phyloP scores from a whole-genome alignment of 2,329 filamentous ascomycete genomes.

The Alternaria triticina region DNA sequence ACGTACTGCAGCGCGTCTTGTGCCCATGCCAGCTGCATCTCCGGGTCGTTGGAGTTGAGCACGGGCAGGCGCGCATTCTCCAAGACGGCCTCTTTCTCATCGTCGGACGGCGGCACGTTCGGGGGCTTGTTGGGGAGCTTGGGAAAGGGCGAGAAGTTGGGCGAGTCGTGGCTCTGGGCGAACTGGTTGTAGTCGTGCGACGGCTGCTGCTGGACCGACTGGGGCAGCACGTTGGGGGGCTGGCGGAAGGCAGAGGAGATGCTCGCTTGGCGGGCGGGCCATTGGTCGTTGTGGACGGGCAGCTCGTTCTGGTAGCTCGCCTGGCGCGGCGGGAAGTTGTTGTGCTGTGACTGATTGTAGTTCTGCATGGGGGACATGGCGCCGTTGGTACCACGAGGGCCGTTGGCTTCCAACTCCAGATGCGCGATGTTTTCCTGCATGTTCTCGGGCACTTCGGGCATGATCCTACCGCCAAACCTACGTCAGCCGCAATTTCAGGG shows the following conservation, averaged over 20 bases:
- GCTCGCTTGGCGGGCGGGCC: slow-evolving; percentile 42
- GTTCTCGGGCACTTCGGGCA: slow-evolving; percentile 94
- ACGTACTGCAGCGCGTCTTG: slow-evolving; percentile 90
- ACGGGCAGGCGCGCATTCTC: slow-evolving; percentile 85
- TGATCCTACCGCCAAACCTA: slow-evolving; percentile 67
- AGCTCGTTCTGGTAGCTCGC: slow-evolving; percentile 40
- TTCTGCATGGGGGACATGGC: slow-evolving; percentile 40
- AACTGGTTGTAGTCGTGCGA: slow-evolving; percentile 50
- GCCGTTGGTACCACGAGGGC: slow-evolving; percentile 37
- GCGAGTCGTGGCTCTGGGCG: slow-evolving; percentile 59
- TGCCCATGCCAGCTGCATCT: slow-evolving; percentile 97
- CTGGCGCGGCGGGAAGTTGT: slow-evolving; percentile 39
- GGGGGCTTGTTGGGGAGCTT: slow-evolving; percentile 78
- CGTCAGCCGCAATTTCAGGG: slow-evolving; percentile 40
- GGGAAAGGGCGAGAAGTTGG: slow-evolving; percentile 91
- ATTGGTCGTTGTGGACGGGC: slow-evolving; percentile 29
- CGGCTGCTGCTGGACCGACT: slow-evolving; percentile 31
- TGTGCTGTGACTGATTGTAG: slow-evolving; percentile 33
- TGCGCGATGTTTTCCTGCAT: slow-evolving; percentile 94
- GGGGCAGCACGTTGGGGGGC: slow-evolving; percentile 44
- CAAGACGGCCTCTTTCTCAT: slow-evolving; percentile 88
- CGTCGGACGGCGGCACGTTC: slow-evolving; percentile 91
- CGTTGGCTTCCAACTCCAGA: slow-evolving; percentile 81
- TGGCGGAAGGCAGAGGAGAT: slow-evolving; percentile 48
- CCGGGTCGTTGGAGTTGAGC: slow-evolving; percentile 89